Evolutionary conservation across 495 filamentous ascomycete genomes (phyloP), one percentile per base, ranked within the genome.

Genomic region (Lepraria neglecta): DNA sequence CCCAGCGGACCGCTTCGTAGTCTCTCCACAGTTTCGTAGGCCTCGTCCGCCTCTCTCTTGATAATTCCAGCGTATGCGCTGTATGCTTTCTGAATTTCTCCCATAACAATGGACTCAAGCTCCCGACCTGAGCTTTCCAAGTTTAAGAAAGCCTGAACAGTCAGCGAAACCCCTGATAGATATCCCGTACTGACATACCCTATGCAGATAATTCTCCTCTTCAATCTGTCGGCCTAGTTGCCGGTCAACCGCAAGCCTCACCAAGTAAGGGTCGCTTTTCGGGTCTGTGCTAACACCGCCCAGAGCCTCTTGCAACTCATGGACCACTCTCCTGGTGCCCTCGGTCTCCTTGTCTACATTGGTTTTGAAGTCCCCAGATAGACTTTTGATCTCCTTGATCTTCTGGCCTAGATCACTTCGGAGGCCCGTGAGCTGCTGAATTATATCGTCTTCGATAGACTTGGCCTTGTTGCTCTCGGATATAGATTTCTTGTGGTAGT

Each of bases 71-170:
- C 87, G 66, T 95, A 92, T 3, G 89, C 90, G 68, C 91, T 95
- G 74, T 97, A 97, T 4, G 91, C 88, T 68, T 97, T 97, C 66
- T 98, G 91, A 58, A 98, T 96, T 72, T 98, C 95, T 65, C 90
- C 87, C 54, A 98, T 89, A 6, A 98, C 88, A 65, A 98, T 97
- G 3, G 87, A 87, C 72, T 98, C 94, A 3, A 98, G 78, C 71
- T 98, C 94, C 57, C 91, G 86, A 15, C 94, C 94, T 21, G 95
- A 97, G 69, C 83, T 87, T 77, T 98, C 95, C 30, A 98, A 78
- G 70, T 98, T 98, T 61, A 96, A 76, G 70, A 92, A 97, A 19
- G 94, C 94, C 91, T 96, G 62, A 52, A 56, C 62, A 72, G 63
- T 76, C 50, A 76, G 68, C 51, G 40, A 38, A 6, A 59, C 28